Base-by-base conservation (phyloP, 2,329 filamentous ascomycete species). In the Aspergillus pseudoviridinutans region DNA sequence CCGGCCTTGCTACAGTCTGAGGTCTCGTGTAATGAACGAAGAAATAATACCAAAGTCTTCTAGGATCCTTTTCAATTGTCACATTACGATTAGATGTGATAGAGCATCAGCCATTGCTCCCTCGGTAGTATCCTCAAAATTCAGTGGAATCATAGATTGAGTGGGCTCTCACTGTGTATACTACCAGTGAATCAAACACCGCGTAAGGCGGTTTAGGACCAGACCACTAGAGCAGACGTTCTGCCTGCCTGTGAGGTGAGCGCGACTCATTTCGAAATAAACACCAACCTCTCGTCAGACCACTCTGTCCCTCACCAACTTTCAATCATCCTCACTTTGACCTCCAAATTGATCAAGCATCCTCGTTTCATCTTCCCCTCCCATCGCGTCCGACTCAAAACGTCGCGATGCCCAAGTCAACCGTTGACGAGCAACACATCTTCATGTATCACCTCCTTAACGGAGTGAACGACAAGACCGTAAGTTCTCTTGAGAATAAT, bases 21-120 rank as follows among this genome's bases (percentile, higher is more conserved):
- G 54, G 28, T 51, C 53, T 51, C 55, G 46, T 49, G 42, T 46
- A 61, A 68, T 62, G 58, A 60, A 73, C 69, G 64, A 67, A 63
- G 55, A 62, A 62, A 58, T 69, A 64, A 66, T 62, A 53, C 47
- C 42, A 44, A 53, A 51, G 32, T 49, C 59, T 57, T 44, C 14
- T 51, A 49, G 51, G 53, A 57, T 55, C 50, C 28, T 55, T 44
- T 38, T 51, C 25, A 42, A 24, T 51, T 56, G 20, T 61, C 51
- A 54, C 32, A 7, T 53, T 54, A 50, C 9, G 20, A 55, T 59
- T 58, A 57, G 50, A 77, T 77, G 42, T 28, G 41, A 24, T 10
- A 7, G 32, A 38, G 14, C 14, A 38, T 17, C 32, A 38, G 32
- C 7, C 32, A 17, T 38, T 38, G 2, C 32, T 17, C 32, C 5